Conservation (phyloP, 2,329 filamentous ascomycete species). For the Pseudocercospora cruenta region DNA sequence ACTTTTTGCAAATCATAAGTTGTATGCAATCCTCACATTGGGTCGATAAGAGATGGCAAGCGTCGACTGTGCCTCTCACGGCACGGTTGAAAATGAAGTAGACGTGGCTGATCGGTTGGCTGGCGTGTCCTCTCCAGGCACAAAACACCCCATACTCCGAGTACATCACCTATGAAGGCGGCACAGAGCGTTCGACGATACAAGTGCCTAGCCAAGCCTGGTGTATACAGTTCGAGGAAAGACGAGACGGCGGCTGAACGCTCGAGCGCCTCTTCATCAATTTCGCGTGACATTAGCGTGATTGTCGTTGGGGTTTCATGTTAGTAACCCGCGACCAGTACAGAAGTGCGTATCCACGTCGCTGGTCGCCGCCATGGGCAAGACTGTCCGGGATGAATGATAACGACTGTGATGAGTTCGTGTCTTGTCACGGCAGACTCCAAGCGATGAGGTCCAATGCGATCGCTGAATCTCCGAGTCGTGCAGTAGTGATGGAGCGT, state of each 20-base stretch:
- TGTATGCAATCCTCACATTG: too few relatives aligned
- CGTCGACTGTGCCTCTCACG: too few relatives aligned
- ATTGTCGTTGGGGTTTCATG: constrained; percentile 4
- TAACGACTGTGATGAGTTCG: not conserved
- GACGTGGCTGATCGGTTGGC: not conserved
- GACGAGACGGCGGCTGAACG: not conserved
- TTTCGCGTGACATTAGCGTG: constrained; percentile 4
- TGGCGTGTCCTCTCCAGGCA: not conserved
- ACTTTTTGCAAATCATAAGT: too few relatives aligned
- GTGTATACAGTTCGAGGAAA: not conserved
- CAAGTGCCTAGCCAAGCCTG: not conserved
- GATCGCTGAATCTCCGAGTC: not conserved
- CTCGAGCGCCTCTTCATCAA: constrained; percentile 3
- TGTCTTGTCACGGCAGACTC: not conserved
- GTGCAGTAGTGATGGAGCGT: too few relatives aligned
- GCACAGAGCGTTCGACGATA: not conserved
- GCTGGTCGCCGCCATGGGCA: not conserved
- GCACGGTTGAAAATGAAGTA: too few relatives aligned
- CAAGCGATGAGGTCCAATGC: not conserved
- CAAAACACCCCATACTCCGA: too few relatives aligned
- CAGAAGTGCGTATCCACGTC: not conserved
- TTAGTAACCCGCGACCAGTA: not conserved
- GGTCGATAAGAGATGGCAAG: too few relatives aligned
- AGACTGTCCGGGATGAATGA: not conserved
- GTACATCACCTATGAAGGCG: not conserved